A percentile compares a stretch with the other conserved stretches of the same genome.
Conservation (phyloP, 371 early-diverging fungal species). For the Rhizopus sp. region DNA sequence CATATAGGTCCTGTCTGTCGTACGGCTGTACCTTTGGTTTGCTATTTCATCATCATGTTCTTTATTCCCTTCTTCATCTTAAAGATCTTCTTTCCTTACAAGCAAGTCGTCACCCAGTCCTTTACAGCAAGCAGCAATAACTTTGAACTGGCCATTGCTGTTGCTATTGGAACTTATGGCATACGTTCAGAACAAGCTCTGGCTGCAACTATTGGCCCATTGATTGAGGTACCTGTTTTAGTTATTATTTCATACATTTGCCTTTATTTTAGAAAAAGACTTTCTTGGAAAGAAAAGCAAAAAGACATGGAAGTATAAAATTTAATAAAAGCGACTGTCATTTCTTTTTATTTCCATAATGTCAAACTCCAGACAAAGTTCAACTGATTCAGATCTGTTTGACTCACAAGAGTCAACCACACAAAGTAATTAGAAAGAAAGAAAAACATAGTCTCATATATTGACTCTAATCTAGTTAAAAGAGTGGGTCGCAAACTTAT, state of each 20-base stretch:
- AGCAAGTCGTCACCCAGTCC: conserved; percentile 57
- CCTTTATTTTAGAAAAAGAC: conserved; percentile 28
- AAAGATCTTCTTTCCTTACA: conserved; percentile 41
- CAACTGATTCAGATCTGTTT: too few species aligned
- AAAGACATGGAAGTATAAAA: too few species aligned
- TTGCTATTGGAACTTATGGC: conserved; percentile 72
- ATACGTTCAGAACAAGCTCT: conserved; percentile 67
- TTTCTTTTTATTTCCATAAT: too few species aligned
- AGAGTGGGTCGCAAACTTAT: neutral
- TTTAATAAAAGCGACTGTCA: too few species aligned
- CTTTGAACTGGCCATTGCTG: conserved; percentile 80
- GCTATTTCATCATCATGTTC: conserved; percentile 68
- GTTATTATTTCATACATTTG: conserved; percentile 31
- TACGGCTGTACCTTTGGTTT: conserved; percentile 67
- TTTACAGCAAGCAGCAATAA: conserved; percentile 79
- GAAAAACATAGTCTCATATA: too few species aligned
- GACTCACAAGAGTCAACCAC: neutral
- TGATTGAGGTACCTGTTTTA: conserved; percentile 75
- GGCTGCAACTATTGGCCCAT: conserved; percentile 73
- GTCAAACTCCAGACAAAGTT: too few species aligned
- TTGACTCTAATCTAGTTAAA: neutral
- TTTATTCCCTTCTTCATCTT: conserved; percentile 48
- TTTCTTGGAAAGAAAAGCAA: conserved; percentile 20
- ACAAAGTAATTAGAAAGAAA: neutral
- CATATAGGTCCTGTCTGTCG: conserved; percentile 68